Evolutionary conservation across 331 rosid genomes (phyloP), one percentile per base, ranked within the genome.

Genomic region (Spiraea crenata): DNA sequence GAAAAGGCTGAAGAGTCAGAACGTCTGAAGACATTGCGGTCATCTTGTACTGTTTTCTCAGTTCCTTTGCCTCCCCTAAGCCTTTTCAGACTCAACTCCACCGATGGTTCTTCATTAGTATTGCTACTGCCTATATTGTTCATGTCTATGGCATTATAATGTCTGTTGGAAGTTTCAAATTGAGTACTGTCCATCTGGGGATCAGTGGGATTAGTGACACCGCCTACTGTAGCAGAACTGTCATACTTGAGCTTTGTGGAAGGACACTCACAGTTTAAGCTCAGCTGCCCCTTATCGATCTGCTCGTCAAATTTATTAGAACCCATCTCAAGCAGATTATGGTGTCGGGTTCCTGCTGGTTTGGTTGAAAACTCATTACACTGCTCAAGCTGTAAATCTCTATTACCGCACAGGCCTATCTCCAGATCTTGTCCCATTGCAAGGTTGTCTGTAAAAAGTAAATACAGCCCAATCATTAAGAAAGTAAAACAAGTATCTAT

Each of bases 1-100:
- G 96, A 85, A 86, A 92, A 90, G 63, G 98, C 95, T 59, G 96
- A 85, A 76, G 81, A 88, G 51, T 88, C 91, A 4, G 90, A 88
- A 42, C 86, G 93, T 76, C 96, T 90, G 67, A 88, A 82, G 72
- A 85, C 90, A 83, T 85, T 86, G 51, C 87, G 84, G 35, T 81
- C 92, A 80, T 90, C 91, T 64, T 85, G 87, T 78, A 71, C 68
- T 25, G 79, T 58, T 82, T 67, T 79, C 54, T 83, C 90, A 16
- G 83, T 72, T 49, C 67, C 84, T 78, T 89, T 66, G 59, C 69
- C 86, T 70, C 85, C 96, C 74, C 92, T 79, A 73, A 81, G 96
- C 79, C 93, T 86, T 88, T 90, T 90, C 69, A 90, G 79, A 79
- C 86, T 78, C 66, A 85, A 90, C 87, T 90, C 91, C 46, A 86